Percentiles rank a stretch among this genome's conserved stretches.
These are phyloP conservation scores for Cercospora brassicicola DNA, from an alignment of 2,329 filamentous ascomycete genomes.

Conservation along the genomic window DNA sequence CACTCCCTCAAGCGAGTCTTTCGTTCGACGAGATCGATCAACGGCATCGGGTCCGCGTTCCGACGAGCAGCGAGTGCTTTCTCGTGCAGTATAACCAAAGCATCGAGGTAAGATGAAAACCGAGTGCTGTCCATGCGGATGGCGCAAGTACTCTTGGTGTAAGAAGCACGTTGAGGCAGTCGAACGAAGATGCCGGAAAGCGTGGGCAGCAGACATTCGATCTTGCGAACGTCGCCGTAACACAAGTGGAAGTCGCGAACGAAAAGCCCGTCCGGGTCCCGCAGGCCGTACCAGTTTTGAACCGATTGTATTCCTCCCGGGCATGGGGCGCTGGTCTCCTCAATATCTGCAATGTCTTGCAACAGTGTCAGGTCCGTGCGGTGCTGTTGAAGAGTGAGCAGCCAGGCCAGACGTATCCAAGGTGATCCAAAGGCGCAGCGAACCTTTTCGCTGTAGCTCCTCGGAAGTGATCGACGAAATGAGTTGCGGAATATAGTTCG, in stretches of 20 bases:
- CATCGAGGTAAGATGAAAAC: conserved; percentile 58
- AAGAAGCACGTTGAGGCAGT: conserved; percentile 48
- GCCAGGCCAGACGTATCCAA: conserved; percentile 83
- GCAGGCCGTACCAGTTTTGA: conserved; percentile 73
- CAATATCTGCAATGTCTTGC: conserved; percentile 65
- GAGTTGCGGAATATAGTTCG: conserved; percentile 66
- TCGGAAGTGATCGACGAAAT: conserved; percentile 63
- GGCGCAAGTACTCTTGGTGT: conserved; percentile 62
- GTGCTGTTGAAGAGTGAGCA: conserved; percentile 71
- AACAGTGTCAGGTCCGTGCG: conserved; percentile 67
- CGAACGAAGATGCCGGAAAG: conserved; percentile 65
- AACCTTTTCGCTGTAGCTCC: conserved; percentile 59
- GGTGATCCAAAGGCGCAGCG: conserved; percentile 77
- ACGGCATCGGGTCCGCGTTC: conserved; percentile 57
- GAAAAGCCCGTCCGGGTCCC: conserved; percentile 65
- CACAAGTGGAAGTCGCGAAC: conserved; percentile 75
- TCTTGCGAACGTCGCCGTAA: conserved; percentile 67
- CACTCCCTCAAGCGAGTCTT: conserved; percentile 64
- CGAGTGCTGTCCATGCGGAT: conserved; percentile 63
- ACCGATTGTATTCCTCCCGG: conserved; percentile 56
- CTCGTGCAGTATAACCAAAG: conserved; percentile 56
- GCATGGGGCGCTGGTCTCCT: conserved; percentile 59
- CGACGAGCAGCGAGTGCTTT: conserved; percentile 41
- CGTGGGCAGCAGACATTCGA: conserved; percentile 72
- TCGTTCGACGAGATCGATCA: conserved; percentile 64